phyloP scores from a whole-genome alignment of 805 yeast genomes.

The Yarrowia osloensis region DNA sequence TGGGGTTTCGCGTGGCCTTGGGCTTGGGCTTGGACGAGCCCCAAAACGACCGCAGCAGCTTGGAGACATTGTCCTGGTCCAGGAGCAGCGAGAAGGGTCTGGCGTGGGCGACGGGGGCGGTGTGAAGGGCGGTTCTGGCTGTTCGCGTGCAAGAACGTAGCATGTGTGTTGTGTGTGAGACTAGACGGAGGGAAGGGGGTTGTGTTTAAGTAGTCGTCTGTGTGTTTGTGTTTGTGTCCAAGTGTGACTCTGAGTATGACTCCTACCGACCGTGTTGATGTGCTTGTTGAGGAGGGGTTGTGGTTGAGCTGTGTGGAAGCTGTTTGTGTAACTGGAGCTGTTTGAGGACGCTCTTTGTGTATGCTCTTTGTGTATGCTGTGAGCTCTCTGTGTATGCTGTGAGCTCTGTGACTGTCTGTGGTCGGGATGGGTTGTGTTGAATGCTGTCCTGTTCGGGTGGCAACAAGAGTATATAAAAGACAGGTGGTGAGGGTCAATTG shows the following conservation, averaged over 20 bases:
- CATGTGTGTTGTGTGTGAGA: not conserved
- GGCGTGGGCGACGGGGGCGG: not conserved
- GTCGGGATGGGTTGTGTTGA: no score
- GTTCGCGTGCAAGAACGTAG: not conserved
- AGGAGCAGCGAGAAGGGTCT: constrained; percentile 23
- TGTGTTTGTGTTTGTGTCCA: not conserved
- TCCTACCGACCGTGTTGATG: not conserved
- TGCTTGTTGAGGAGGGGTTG: not conserved
- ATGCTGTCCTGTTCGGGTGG: no score
- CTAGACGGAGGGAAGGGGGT: not conserved
- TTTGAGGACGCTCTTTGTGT: no score
- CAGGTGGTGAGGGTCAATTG: not conserved
- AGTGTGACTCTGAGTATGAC: not conserved
- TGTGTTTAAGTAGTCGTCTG: not conserved
- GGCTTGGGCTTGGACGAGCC: not conserved
- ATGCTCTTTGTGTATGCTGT: not conserved
- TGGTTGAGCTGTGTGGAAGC: not conserved
- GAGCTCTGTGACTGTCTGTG: no score
- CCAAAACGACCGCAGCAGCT: constrained; percentile 22
- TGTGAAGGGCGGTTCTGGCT: not conserved
- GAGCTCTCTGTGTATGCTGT: not conserved
- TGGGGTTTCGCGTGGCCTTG: constrained; percentile 14
- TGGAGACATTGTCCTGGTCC: constrained; percentile 29
- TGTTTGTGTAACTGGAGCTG: not conserved
- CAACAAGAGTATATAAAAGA: not conserved